A percentile compares a stretch with the other conserved stretches of the same genome.
Evolutionary conservation across 2,329 filamentous ascomycete species (phyloP).

Genomic region (Venturia carpophila): DNA sequence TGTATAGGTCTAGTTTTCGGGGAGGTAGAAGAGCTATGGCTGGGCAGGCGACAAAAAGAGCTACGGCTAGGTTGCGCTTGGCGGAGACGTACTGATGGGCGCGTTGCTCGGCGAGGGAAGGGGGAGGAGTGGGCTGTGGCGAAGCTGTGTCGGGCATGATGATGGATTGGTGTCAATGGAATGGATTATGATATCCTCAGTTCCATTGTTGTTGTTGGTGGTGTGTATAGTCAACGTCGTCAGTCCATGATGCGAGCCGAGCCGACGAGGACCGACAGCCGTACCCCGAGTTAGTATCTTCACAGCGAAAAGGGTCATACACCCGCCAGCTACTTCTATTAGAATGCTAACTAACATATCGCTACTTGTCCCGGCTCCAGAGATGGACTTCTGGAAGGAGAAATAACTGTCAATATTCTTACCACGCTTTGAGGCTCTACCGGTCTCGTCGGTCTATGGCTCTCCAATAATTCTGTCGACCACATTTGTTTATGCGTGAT

Average conservation of each 20-base stretch:
- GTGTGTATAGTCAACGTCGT: conserved; percentile 3
- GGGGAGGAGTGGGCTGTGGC: neutral
- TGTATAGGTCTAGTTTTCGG: conserved; percentile 55
- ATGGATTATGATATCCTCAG: neutral
- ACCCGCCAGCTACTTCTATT: too few relatives aligned
- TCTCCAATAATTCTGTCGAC: too few relatives aligned
- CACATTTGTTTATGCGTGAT: too few relatives aligned
- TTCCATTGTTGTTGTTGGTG: neutral
- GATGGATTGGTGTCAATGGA: neutral
- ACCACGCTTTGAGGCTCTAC: too few relatives aligned
- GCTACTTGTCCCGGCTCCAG: too few relatives aligned
- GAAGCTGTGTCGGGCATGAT: neutral
- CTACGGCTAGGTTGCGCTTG: conserved; percentile 40
- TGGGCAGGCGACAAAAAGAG: conserved; percentile 46
- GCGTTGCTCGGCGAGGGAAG: conserved; percentile 11
- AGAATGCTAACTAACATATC: too few relatives aligned
- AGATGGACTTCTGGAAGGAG: too few relatives aligned
- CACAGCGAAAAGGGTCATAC: too few relatives aligned
- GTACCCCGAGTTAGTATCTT: too few relatives aligned
- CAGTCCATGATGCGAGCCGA: neutral
- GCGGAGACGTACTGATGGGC: neutral
- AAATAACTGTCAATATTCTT: too few relatives aligned
- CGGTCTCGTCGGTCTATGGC: too few relatives aligned
- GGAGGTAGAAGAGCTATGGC: conserved; percentile 49
- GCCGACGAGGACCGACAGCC: too few relatives aligned